A percentile compares a stretch with the other conserved stretches of the same genome.
These are phyloP conservation scores for Aspergillus sp. DNA, from an alignment of 2,329 filamentous ascomycete genomes.

Conservation along the genomic window DNA sequence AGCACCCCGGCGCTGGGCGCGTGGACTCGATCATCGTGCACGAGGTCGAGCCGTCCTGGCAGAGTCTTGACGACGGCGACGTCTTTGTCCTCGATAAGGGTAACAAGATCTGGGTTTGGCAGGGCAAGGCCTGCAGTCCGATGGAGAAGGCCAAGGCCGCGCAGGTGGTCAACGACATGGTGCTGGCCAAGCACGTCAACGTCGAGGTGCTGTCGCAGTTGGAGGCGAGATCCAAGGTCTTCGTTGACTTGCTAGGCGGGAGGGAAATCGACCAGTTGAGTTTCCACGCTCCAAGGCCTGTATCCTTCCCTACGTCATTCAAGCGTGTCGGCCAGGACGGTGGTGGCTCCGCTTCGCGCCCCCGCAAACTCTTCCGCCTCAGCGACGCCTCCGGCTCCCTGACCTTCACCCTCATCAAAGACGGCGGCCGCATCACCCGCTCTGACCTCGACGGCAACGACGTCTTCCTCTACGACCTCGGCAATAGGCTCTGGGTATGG, in stretches of 20 bases:
- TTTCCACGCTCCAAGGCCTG: constrained; percentile 37
- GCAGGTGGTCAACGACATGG: constrained; percentile 53
- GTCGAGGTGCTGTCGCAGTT: constrained; percentile 58
- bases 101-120: constrained; percentile 62
- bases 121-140: constrained; percentile 55
- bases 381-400: constrained; percentile 54
- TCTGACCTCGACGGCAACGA: constrained; percentile 51
- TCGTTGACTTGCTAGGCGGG: constrained; percentile 52
- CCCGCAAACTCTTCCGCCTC: constrained; percentile 51
- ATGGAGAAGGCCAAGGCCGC: constrained; percentile 64
- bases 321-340: neutral
- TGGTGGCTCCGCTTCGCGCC: constrained; percentile 8
- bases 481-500: constrained; percentile 58
- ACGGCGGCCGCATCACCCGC: constrained; percentile 42
- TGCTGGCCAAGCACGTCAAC: constrained; percentile 53
- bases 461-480: constrained; percentile 55
- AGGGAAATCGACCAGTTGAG: constrained; percentile 33
- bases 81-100: constrained; percentile 58
- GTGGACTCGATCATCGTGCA: constrained; percentile 50
- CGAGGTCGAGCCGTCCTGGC: constrained; percentile 55
- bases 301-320: constrained; percentile 20
- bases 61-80: constrained; percentile 57
- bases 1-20: constrained; percentile 44
- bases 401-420: constrained; percentile 51
- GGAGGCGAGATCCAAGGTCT: constrained; percentile 42